These are phyloP conservation scores for barrel medic (Medicago truncatula) DNA, from an alignment of 306 rosid genomes.

Conservation along the genomic window DNA sequence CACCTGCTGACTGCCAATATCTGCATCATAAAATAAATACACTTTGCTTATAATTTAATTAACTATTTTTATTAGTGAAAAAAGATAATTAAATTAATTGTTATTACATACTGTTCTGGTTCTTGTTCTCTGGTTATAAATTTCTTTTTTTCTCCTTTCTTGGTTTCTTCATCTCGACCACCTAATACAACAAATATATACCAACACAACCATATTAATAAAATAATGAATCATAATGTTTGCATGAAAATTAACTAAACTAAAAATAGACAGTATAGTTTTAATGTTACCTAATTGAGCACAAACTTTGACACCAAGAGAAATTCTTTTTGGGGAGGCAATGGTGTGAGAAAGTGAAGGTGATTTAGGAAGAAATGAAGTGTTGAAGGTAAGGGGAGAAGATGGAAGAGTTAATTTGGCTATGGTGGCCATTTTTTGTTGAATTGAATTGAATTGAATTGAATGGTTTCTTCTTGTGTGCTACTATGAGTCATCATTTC, in stretches of 20 bases:
- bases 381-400: conserved; percentile 54
- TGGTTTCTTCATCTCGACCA: conserved; percentile 72
- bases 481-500: conserved; percentile 38
- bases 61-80: neutral
- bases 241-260: neutral
- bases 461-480: neutral
- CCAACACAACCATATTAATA: neutral
- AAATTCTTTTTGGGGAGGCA: conserved; percentile 46
- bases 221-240: neutral
- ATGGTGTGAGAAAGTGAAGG: conserved; percentile 42
- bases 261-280: neutral
- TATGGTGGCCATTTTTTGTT: conserved; percentile 69
- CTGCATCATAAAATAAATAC: conserved; percentile 47
- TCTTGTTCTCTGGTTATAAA: conserved; percentile 94
- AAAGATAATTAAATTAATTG: neutral
- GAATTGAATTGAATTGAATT: neutral
- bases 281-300: conserved; percentile 66
- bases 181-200: conserved; percentile 47
- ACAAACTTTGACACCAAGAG: conserved; percentile 55
- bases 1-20: conserved; percentile 99
- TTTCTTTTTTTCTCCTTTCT: conserved; percentile 76
- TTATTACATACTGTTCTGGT: conserved; percentile 69
- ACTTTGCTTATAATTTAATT: too few species aligned
- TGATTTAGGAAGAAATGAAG: conserved; percentile 51
- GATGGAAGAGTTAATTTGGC: conserved; percentile 60